Base-by-base conservation (phyloP, 2,329 filamentous ascomycete genomes). In the Penicillium occitanis region DNA sequence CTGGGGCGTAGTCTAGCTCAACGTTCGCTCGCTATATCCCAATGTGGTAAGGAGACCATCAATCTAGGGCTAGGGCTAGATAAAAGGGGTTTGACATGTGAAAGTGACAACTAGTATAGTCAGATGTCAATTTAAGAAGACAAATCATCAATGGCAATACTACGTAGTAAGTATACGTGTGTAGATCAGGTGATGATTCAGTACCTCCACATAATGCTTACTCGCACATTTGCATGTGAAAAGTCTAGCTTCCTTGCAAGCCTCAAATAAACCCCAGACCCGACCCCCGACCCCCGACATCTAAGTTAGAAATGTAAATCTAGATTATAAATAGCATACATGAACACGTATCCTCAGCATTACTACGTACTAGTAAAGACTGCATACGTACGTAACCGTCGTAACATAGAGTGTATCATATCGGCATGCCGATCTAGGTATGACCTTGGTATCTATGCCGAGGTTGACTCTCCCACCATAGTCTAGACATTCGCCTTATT, bases 341-440 rank as follows among this genome's bases (percentile, higher is more conserved):
- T 51, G 13, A 51, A n/a, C 11, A 28, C 11, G 22, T 28, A 19
- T 46, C n/a, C 42, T 17, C 13, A 50, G 17, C 5, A 14, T 28
- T 14, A 53, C 13, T 19, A 6, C 7, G 17, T 53, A 55, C 30
- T n/a, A 33, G 51, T 35, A 11, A 30, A 55, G 4, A 35, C 17
- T 40, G 33, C 33, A 8, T 37, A 37, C 53, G 53, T 10, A 57
- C 30, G 53, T 57, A 25, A 25, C 25, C 25, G 25, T 25, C 25
- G 3, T 25, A 25, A 55, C 30, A 5, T 22, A 37, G 28, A 33
- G 4, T 11, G 50, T 22, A 35, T 13, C 33, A 37, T 14, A 37
- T 57, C 53, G 53, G 53, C 53, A 57, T 57, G 53, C 53, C 53
- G 53, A 37, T 57, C 53, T 37, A 57, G 1, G 25, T 51, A 25